Base-by-base conservation (phyloP, 768 basidiomycete species). In the Daedalea quercina region DNA sequence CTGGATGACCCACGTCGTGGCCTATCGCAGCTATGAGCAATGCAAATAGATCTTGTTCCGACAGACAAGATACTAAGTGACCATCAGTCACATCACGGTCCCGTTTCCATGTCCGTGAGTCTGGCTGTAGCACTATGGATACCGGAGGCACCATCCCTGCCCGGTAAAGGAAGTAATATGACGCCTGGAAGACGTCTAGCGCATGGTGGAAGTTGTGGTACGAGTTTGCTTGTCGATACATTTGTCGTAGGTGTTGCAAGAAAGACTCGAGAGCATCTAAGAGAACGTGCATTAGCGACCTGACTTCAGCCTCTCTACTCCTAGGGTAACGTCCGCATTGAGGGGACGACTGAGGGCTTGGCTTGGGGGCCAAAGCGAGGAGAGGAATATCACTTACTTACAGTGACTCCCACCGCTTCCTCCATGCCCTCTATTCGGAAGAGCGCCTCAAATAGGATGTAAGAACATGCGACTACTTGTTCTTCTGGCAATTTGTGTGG, bases 121-220 rank as follows among this genome's bases (percentile, higher is more conserved):
- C 72, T 51, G 67, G 61, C 40, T 75, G 69, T 35, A 84, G 74
- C 41, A 94, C 71, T 46, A 85, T 78, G 1, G 77, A 76, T 9
- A 90, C 74, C 1, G 88, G 81, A 2, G 96, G 96, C 0, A 93
- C 89, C 65, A 88, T 78, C 26, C 84, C 86, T 15, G 89, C 87
- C 25, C 81, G 76, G 44, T 77, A 78, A 23, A 99, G 75, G 71
- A 94, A 97, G 20, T 80, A 82, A 62, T 96, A 92, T 3, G 84
- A 81, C 0, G 94, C 94, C 65, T 99, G 96, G 20, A 98, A 78
- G 15, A 98, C 96, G 67, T 99, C 96, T 41, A 96, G 74, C 0
- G 94, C 96, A 69, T 99, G 96, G 56, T 91, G 84, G 65, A 95
- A 98, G 65, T 98, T 99, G 76, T 99, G 96, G 68, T 99, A 99